phyloP scores from a whole-genome alignment of 495 filamentous ascomycete species.

The Penicillium pancosmium region DNA sequence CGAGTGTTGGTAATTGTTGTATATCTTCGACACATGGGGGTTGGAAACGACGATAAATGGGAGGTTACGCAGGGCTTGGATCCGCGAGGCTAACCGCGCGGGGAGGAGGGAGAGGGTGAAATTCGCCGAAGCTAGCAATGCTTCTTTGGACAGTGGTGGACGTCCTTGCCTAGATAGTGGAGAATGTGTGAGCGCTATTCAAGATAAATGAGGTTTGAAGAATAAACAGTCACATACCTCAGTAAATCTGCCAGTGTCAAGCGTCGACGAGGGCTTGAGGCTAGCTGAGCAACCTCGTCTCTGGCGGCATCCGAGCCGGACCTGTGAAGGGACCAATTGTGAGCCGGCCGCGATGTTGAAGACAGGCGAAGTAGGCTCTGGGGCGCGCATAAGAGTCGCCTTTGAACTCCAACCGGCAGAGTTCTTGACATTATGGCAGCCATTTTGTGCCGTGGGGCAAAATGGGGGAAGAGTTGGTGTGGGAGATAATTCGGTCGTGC shows the following conservation, averaged over 20 bases:
- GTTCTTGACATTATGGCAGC: conserved; percentile 12
- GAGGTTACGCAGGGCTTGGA: conserved; percentile 87
- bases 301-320: conserved; percentile 51
- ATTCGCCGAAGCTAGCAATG: conserved; percentile 85
- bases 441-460: conserved; percentile 12
- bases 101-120: conserved; percentile 93
- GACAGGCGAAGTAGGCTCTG: conserved; percentile 12
- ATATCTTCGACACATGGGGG: conserved; percentile 87
- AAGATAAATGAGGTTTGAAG: background rate
- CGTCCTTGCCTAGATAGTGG: conserved; percentile 71
- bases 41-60: conserved; percentile 98
- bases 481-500: conserved; percentile 12
- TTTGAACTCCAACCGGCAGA: conserved; percentile 5
- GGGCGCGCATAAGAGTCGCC: background rate
- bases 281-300: conserved; percentile 76
- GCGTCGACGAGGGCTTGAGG: conserved; percentile 74
- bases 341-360: conserved; percentile 19
- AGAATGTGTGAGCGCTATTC: background rate
- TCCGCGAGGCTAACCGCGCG: conserved; percentile 90
- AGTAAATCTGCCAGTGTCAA: conserved; percentile 87
- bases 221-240: conserved; percentile 56
- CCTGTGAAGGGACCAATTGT: conserved; percentile 25
- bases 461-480: background rate
- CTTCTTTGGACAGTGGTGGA: conserved; percentile 78
- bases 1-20: conserved; percentile 92